Percentiles rank a stretch among this genome's conserved stretches.
These are phyloP conservation scores for Fusarium sp. DNA, from an alignment of 2,329 filamentous ascomycete genomes.

Conservation along the genomic window DNA sequence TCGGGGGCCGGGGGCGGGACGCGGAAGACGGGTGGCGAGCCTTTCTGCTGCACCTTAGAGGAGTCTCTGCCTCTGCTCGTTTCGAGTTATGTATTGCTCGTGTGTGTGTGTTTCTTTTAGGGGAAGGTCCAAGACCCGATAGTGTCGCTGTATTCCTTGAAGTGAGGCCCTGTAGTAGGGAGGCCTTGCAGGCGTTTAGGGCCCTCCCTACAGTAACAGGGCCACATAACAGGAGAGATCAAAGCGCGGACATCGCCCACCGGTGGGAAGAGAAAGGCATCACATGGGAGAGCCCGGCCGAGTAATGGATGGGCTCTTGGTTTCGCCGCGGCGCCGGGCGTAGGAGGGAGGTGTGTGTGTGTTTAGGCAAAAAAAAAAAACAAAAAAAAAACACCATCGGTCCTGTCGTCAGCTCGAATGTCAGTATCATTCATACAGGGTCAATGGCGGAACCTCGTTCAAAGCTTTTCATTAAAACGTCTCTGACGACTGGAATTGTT, in stretches of 20 bases:
- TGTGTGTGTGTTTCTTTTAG: conserved; percentile 14
- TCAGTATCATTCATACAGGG: conserved; percentile 11
- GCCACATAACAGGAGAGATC: background rate
- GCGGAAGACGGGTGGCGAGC: conserved; percentile 35
- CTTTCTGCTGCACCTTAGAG: conserved; percentile 6
- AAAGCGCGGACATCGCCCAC: background rate
- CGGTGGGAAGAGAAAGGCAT: background rate
- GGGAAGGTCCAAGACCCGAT: background rate
- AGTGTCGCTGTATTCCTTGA: background rate
- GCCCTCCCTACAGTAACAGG: background rate
- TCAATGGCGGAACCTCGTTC: background rate
- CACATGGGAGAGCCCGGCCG: conserved; percentile 1
- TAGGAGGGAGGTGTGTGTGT: background rate
- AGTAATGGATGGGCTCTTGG: conserved; percentile 11
- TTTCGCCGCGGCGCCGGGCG: background rate
- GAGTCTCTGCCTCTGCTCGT: background rate
- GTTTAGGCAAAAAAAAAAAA: conserved; percentile 1
- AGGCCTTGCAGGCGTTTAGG: background rate
- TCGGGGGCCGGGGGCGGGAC: conserved; percentile 40
- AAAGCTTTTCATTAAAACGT: conserved; percentile 14
- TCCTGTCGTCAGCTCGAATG: background rate
- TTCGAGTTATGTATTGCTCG: conserved; percentile 1
- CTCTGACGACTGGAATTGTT: conserved; percentile 37
- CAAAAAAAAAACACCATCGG: conserved; percentile 1
- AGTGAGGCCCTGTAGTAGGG: background rate